Base-by-base conservation (phyloP, 768 basidiomycete species). In the Lentinula raphanica region DNA sequence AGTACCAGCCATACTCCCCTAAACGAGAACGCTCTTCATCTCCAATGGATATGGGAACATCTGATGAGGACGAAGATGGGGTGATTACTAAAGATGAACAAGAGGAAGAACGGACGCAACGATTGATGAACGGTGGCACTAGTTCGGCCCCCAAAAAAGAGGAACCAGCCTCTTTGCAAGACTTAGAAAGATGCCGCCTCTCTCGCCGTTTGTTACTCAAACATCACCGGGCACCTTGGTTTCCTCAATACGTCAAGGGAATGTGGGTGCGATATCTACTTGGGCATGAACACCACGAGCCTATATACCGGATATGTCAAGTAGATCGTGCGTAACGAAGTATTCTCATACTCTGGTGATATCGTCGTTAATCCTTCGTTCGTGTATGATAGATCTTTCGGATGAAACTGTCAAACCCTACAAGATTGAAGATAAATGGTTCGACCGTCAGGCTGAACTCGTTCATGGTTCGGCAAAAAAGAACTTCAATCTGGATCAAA, bases 1-100 rank as follows among this genome's bases (percentile, higher is more conserved):
- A 86, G 82, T 77, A 75, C 58, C 74, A 68, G 70, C 73, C 64
- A 49, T 72, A 76, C 62, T 85, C 87, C 12, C 85, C 86, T 3
- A 83, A 83, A 65, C 82, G 84, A 19, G 86, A 89, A 49, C 81
- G 86, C 25, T 88, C 87, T 2, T 86, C 89, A 0, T 92, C 91
- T 21, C 87, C 90, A 1, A 89, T 87, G 80, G 89, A 90, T 65
- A 92, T 91, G 82, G 91, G 90, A 48, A 88, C 87, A 27, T 89
- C 87, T n/a, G 93, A 84, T n/a, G 82, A 91, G 44, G 92, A 88
- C 13, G 91, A 91, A 58, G 89, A 92, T 61, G 90, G 90, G 0
- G 86, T 88, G 68, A 87, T 91, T 58, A 84, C 78, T 39, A 86
- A 85, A 64, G 79, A 77, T 27, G 87, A 91, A 58, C 85, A 90